A percentile compares a stretch with the other conserved stretches of the same genome.
Evolutionary conservation across 257 asterid species (phyloP).

Genomic region (Nicotiana tomentosiformis): DNA sequence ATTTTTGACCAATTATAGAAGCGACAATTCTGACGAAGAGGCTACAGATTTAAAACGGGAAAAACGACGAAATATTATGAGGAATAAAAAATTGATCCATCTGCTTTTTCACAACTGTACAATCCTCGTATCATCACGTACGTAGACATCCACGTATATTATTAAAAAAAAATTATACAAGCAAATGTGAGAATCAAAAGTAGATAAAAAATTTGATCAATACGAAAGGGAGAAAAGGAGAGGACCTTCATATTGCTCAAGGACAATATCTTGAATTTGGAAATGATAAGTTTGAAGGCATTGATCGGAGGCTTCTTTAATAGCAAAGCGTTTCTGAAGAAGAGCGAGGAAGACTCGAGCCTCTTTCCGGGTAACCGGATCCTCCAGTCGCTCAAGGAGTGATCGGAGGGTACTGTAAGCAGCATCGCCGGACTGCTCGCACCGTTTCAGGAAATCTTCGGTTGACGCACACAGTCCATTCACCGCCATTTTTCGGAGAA

Average conservation of each 20-base stretch:
- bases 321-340: constrained; percentile 59
- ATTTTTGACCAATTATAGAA: not conserved
- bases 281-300: constrained; percentile 75
- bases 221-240: not conserved
- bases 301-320: constrained; percentile 49
- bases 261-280: constrained; percentile 70
- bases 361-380: constrained; percentile 63
- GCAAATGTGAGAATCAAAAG: not conserved
- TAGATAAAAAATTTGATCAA: not conserved
- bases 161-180: not conserved
- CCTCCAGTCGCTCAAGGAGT: constrained; percentile 76
- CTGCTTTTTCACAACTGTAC: too few species aligned
- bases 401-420: constrained; percentile 90
- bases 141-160: not conserved
- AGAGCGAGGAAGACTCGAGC: constrained; percentile 86
- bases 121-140: too few species aligned
- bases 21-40: not conserved
- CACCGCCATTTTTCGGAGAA: constrained; percentile 19
- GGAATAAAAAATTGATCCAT: too few species aligned
- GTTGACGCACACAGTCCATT: constrained; percentile 28
- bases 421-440: constrained; percentile 76
- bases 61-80: too few species aligned
- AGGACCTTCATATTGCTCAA: constrained; percentile 78
- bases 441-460: constrained; percentile 74
- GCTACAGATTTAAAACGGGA: not conserved